phyloP scores from a whole-genome alignment of 176 grass and related monocot genomes.

The Musa itinerans region DNA sequence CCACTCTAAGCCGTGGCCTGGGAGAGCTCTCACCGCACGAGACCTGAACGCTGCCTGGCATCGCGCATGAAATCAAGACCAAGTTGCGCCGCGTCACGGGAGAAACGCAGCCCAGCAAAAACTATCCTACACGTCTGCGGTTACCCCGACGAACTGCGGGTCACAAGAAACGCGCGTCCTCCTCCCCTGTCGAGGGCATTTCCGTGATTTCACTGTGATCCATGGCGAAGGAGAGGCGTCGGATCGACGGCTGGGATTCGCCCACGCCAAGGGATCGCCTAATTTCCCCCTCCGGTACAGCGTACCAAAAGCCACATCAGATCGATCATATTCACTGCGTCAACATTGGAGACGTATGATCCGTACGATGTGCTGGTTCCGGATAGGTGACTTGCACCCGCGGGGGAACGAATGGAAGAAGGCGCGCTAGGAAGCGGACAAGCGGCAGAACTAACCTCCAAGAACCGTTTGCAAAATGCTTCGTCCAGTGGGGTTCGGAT shows the following conservation, averaged over 20 bases:
- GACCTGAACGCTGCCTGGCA: too few species aligned
- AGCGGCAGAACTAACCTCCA: not conserved
- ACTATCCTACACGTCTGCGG: not conserved
- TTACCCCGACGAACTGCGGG: not conserved
- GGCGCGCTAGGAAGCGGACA: not conserved
- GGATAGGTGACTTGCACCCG: not conserved
- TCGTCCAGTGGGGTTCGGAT: not conserved
- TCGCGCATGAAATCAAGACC: too few species aligned
- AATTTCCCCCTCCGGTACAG: not conserved
- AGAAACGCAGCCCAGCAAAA: not conserved
- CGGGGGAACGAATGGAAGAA: not conserved
- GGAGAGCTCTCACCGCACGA: too few species aligned
- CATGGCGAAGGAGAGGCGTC: too few species aligned
- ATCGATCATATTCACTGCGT: not conserved
- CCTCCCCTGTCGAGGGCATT: too few species aligned
- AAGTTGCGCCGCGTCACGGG: not conserved
- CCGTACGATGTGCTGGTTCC: not conserved
- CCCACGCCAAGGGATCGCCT: too few species aligned
- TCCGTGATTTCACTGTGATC: too few species aligned
- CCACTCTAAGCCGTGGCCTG: too few species aligned
- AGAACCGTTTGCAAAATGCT: not conserved
- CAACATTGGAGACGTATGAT: not conserved
- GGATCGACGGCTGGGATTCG: too few species aligned
- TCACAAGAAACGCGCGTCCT: not conserved
- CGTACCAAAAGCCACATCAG: not conserved